Base-by-base conservation (phyloP, 352 stramenopile genomes). In the Halophytophthora polymorphica region DNA sequence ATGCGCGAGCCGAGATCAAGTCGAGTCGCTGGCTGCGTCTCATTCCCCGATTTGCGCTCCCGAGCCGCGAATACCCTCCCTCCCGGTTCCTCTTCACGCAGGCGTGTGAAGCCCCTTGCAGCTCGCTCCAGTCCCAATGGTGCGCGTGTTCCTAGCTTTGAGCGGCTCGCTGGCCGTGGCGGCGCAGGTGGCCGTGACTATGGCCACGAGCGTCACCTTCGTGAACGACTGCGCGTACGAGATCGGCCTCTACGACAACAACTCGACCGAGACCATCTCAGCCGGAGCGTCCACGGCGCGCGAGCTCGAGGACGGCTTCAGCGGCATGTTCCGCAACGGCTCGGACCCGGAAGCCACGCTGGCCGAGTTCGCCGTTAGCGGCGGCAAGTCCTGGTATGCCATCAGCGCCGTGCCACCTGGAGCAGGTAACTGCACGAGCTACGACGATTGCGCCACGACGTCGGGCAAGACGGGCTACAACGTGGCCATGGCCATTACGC, bases 381-480 rank as follows among this genome's bases (percentile, higher is more conserved):
- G 64, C 23, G 57, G 48, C 29, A 81, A 72, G 49, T 45, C 64
- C 19, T 86, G 75, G 75, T 86, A 83, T 61, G 67, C 78, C 39
- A 67, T 86, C 54, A 80, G 70, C 42, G 57, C 61, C n/a, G 73
- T 86, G 25, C 71, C 72, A 1, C 74, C 78, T 42, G 57, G 71
- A 63, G 69, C 71, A 0, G 69, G 71, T 13, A 72, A 64, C 58
- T 86, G 77, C 53, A 66, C 51, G 28, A 87, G 71, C 50, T 76
- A 73, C 38, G 63, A 43, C 3, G 61, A 79, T 8, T 89, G 77
- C 56, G 70, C 70, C 47, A 19, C 46, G 6, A 60, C 45, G 0
- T 82, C 77, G 3, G 61, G 71, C 51, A 84, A 84, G 45, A 69
- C 60, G 11, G 78, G 78, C 41, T 90, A 71, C 66, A 90, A 90